Base-by-base conservation (phyloP, 2,329 filamentous ascomycete genomes). In the Cordyceps javanica region DNA sequence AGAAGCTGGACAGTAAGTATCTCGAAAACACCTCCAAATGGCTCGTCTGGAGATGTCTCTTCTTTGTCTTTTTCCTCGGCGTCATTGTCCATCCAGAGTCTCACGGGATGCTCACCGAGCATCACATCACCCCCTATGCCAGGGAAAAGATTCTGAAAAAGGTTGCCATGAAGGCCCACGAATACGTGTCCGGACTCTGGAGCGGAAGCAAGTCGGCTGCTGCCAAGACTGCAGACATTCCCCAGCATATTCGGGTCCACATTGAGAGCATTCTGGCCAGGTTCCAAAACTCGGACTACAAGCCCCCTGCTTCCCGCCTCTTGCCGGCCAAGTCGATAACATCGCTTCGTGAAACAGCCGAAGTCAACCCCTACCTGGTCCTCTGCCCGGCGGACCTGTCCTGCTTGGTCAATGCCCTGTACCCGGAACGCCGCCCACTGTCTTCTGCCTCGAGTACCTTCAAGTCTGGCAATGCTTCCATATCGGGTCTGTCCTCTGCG, bases 51-150 rank as follows among this genome's bases (percentile, higher is more conserved):
- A 89, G 92, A 68, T 99, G 93, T 86, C 86, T 97, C 61, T 96
- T 97, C 70, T 89, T 91, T 61, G 87, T 88, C 53, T 97, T 94
- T 72, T 77, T 97, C 36, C 81, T 90, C 48, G 88, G 89, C 65
- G 87, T 91, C 55, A 83, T 97, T 66, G 89, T 91, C 49, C 89
- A 94, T 66, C 94, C 94, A 11, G 94, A 99, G 80, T 91, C 81
- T 54, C 81, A 85, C 63, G 83, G 84, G 56, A 83, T 89, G 75
- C 87, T 97, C 77, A 82, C 90, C 58, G 90, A 96, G 66, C 93
- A 96, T 70, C 90, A 96, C 73, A 91, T 97, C 65, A 92, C 89
- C 51, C 90, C 95, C 64, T 91, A 93, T 72, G 91, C 91, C 42
- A 85, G 94, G 44, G 89, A 96, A 66, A 92, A 87, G 70, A 88